phyloP scores from a whole-genome alignment of 2,329 filamentous ascomycete genomes.

The Elsinoe australis region DNA sequence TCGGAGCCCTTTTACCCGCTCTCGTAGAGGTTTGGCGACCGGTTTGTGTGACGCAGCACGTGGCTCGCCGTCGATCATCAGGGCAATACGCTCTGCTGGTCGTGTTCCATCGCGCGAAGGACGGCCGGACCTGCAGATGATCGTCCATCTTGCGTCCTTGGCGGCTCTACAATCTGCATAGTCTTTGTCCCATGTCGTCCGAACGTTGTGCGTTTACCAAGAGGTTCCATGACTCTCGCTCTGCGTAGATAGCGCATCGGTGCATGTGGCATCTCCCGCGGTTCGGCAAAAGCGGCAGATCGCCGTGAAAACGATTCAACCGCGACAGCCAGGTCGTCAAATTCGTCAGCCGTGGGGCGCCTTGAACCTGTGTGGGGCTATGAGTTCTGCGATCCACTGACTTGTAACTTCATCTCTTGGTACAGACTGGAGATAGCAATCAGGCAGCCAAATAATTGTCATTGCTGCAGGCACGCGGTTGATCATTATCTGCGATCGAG shows the following conservation, averaged over 20 bases:
- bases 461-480: too few relatives aligned
- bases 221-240: too few relatives aligned
- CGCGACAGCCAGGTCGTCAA: background rate
- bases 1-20: background rate
- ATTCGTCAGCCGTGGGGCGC: background rate
- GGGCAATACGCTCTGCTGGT: background rate
- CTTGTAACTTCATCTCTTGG: slow-evolving; percentile 5
- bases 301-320: slow-evolving; percentile 6
- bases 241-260: background rate
- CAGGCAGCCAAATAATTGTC: too few relatives aligned
- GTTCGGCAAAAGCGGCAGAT: slow-evolving; percentile 12
- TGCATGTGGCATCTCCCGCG: slow-evolving; percentile 6
- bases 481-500: too few relatives aligned
- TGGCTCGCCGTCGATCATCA: slow-evolving; percentile 4
- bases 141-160: background rate
- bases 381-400: slow-evolving; percentile 1
- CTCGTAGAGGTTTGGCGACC: background rate
- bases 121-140: slow-evolving; percentile 6
- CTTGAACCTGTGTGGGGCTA: background rate
- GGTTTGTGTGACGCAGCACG: slow-evolving; percentile 1
- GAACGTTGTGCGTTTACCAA: too few relatives aligned
- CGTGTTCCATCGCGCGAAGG: too few relatives aligned
- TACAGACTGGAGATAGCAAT: too few relatives aligned
- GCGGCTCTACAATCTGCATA: slow-evolving; percentile 8
- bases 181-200: too few relatives aligned